A percentile compares a stretch with the other conserved stretches of the same genome.
Conservation (phyloP, 495 filamentous ascomycete genomes). For the Penicilliopsis zonata region DNA sequence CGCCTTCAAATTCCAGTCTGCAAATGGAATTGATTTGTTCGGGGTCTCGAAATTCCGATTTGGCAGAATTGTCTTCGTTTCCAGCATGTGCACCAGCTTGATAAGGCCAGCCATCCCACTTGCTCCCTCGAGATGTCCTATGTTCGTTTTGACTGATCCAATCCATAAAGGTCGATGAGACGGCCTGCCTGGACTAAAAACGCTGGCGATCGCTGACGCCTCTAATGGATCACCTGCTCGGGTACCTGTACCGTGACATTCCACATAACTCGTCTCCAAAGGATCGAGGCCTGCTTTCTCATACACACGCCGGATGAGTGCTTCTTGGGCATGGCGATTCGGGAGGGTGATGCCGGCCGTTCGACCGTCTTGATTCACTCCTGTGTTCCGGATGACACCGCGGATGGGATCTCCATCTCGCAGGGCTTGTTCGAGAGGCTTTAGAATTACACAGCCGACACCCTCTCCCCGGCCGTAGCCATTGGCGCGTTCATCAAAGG, state of each 20-base stretch:
- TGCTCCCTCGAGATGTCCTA: conserved; percentile 23
- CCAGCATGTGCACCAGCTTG: conserved; percentile 15
- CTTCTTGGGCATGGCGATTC: conserved; percentile 9
- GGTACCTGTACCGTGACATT: conserved; percentile 12
- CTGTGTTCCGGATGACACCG: conserved; percentile 17
- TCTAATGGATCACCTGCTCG: conserved; percentile 24
- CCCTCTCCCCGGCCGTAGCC: conserved; percentile 51
- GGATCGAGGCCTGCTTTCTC: conserved; percentile 8
- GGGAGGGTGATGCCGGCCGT: conserved; percentile 10
- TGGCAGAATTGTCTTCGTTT: conserved; percentile 16
- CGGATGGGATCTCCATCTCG: conserved; percentile 17
- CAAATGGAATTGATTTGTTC: conserved; percentile 10
- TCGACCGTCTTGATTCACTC: conserved; percentile 15
- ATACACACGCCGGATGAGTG: conserved; percentile 17
- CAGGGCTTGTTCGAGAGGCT: conserved; percentile 12
- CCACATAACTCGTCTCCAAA: conserved; percentile 8
- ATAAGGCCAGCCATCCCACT: conserved; percentile 18
- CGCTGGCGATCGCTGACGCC: conserved; percentile 24
- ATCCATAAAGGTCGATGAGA: conserved; percentile 8
- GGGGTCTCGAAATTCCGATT: conserved; percentile 15
- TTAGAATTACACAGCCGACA: conserved; percentile 16
- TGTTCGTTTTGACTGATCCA: conserved; percentile 16
- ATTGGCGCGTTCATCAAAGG: conserved; percentile 48
- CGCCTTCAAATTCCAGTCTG: no score
- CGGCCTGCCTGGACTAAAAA: conserved; percentile 23